Evolutionary conservation across 768 basidiomycete species (phyloP).

Genomic region (Chlorophyllum brunneum): DNA sequence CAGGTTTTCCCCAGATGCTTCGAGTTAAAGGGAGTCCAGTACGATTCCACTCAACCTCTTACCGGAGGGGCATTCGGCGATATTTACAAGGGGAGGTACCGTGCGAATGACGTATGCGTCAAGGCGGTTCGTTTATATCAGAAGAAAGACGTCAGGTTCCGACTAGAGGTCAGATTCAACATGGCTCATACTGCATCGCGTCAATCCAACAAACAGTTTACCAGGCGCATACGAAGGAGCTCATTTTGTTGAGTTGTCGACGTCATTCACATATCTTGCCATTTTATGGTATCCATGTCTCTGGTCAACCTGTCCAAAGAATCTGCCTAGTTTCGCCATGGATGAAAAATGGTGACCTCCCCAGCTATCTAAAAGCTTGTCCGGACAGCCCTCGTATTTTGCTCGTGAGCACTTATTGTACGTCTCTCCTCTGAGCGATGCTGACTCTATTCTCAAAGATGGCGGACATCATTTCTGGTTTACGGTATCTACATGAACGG

Average conservation of each 20-base stretch:
- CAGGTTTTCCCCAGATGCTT: background rate
- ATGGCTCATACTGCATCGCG: background rate
- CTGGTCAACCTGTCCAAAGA: background rate
- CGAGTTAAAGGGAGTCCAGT: background rate
- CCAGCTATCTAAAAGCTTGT: constrained; percentile 10
- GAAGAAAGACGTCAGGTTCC: background rate
- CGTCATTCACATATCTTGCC: constrained; percentile 33
- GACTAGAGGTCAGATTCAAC: background rate
- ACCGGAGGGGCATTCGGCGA: background rate
- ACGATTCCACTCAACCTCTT: no score
- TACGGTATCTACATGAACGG: background rate
- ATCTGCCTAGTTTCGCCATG: constrained; percentile 20
- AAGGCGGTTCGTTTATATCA: constrained; percentile 6
- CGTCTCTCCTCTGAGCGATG: background rate
- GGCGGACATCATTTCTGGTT: background rate
- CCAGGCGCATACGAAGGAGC: constrained; percentile 17
- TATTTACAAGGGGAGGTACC: background rate
- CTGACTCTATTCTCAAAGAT: background rate
- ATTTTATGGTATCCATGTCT: constrained; percentile 26
- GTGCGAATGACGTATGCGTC: background rate
- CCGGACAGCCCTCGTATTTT: constrained; percentile 12
- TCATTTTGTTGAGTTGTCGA: constrained; percentile 29
- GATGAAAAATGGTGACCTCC: constrained; percentile 18
- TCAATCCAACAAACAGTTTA: background rate
- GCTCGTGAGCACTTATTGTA: constrained; percentile 10